Evolutionary conservation across 441 rosid species (phyloP).

Genomic region (Jatropha multifida): DNA sequence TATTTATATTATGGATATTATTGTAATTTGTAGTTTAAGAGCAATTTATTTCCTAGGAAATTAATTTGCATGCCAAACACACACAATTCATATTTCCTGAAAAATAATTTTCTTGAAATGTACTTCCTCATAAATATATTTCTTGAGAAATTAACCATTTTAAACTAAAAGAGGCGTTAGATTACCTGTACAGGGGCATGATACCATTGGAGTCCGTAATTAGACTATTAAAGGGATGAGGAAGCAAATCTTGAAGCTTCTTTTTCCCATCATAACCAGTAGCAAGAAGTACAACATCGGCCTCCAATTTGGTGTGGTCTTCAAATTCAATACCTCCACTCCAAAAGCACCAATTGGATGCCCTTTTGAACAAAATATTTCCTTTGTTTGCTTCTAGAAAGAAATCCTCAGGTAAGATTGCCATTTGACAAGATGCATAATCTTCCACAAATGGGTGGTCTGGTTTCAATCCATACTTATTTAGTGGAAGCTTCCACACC

Average conservation of each 20-base stretch:
- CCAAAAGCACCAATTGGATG: constrained; percentile 57
- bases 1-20: no score
- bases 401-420: constrained; percentile 56
- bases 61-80: no score
- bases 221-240: constrained; percentile 41
- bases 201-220: constrained; percentile 35
- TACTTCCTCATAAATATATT: no score
- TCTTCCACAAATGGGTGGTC: constrained; percentile 60
- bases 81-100: no score
- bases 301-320: constrained; percentile 46
- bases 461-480: constrained; percentile 52
- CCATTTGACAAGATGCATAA: constrained; percentile 64
- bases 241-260: constrained; percentile 44
- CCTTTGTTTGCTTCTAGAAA: constrained; percentile 56
- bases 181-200: constrained; percentile 60
- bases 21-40: no score
- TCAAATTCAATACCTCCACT: constrained; percentile 47
- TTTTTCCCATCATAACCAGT: constrained; percentile 52
- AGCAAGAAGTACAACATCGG: constrained; percentile 58
- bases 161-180: not conserved
- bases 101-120: no score
- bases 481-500: constrained; percentile 46
- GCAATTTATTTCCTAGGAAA: no score
- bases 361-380: constrained; percentile 45
- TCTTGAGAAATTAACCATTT: no score